Base-by-base conservation (phyloP, 2,329 filamentous ascomycete species). In the Cladosporium halotolerans region DNA sequence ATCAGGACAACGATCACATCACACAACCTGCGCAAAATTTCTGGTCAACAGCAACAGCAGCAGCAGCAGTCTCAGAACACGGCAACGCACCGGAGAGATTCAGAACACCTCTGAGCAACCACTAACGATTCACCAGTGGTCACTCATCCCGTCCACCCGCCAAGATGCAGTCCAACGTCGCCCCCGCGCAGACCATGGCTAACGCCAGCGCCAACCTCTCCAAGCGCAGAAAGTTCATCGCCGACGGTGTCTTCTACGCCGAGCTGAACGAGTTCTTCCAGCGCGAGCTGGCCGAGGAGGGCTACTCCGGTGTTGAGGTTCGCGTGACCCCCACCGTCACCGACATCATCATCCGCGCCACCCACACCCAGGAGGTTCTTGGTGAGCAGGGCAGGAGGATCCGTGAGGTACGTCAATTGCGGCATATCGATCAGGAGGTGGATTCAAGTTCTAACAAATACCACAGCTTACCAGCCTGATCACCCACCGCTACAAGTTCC, bases 261-360 rank as follows among this genome's bases (percentile, higher is more conserved):
- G 93, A 99, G 82, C 82, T 99, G 79, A 99, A 99, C 87, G 93
- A 99, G 83, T 99, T 99, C 88, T 99, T 99, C 89, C 93, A 97
- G 85, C 92, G 93, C 78, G 93, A 99, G 82, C 84, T 99, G 75
- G 93, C 93, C 75, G 93, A 99, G 86, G 95, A 99, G 82, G 93
- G 93, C 71, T 99, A 99, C 86, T 99, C 93, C 55, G 93, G 93
- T 76, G 93, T 99, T 76, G 95, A 99, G 83, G 93, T 99, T 81
- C 89, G 95, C 83, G 93, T 99, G 70, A 99, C 93, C 69, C 93
- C 93, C 68, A 99, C 93, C 76, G 93, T 99, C 74, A 99, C 93
- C 82, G 93, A 97, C 80, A 97, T 97, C 85, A 97, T 99, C 85
- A 95, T 99, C 84, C 93, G 93, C 78, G 93, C 93, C 74, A 99